Base-by-base conservation (phyloP, 768 basidiomycete genomes). In the Leccinum boreale region DNA sequence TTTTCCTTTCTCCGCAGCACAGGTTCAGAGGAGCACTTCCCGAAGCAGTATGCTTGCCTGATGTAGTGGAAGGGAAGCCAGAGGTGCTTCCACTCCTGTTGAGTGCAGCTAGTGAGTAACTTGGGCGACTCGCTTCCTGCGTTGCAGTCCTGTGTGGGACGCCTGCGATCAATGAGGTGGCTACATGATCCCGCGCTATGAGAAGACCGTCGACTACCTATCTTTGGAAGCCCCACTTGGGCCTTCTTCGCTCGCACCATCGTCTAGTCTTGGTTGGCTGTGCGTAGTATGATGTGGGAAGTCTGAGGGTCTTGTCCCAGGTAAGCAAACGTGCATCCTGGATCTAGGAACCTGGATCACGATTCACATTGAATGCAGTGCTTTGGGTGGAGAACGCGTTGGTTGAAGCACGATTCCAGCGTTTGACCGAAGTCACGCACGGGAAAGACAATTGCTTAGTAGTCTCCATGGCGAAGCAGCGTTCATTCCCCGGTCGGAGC, bases 361-460 rank as follows among this genome's bases (percentile, higher is more conserved):
- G 58, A 59, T 55, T 61, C 36, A 58, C 53, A 50, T 39, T 52
- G 44, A 45, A 48, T 61, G 55, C 58, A 55, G 58, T 53, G 39
- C 48, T 23, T 26, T 64, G 90, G 89, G 92, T 95, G 44, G 87
- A 89, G 68, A 71, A 80, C 42, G 91, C 89, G 3, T 93, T 96
- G 77, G 79, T 39, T 76, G 85, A 23, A 92, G 94, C 1, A 94
- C 90, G 67, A 91, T 91, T 69, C 90, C 90, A 24, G 89, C 87
- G 4, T 81, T 94, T 36, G 87, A 90, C 65, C 79, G 90, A 26
- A 85, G 84, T 10, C 81, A 79, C 35, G 70, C 46, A 78, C 57
- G 75, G 77, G 42, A 77, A 75, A 46, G 73, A 73, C 60, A 46
- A 44, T 55, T 64, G 58, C 10, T 70, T 19, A 74, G 42, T 44